A percentile compares a stretch with the other conserved stretches of the same genome.
These are phyloP conservation scores for Conticribra guillardii DNA, from an alignment of 108 stramenopile genomes.

Conservation along the genomic window DNA sequence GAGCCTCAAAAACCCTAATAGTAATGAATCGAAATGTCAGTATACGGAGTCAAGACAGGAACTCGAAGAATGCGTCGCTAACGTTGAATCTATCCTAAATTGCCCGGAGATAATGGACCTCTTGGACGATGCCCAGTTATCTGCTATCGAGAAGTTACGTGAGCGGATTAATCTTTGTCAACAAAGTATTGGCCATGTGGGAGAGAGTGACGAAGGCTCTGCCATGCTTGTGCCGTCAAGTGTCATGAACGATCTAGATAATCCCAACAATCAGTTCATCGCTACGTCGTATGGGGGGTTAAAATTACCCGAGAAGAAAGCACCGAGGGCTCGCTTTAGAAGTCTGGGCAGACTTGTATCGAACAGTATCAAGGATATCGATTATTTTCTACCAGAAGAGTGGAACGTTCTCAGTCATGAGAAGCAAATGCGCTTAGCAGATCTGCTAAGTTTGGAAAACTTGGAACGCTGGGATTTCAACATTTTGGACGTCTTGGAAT, in stretches of 20 bases:
- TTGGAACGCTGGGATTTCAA: conserved; percentile 66
- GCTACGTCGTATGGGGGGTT: conserved; percentile 17
- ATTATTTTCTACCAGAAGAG: conserved; percentile 22
- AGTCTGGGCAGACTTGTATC: neutral
- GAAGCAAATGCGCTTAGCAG: conserved; percentile 25
- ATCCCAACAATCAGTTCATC: conserved; percentile 8
- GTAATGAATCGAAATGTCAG: neutral
- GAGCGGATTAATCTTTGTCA: conserved; percentile 17
- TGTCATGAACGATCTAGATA: conserved; percentile 24
- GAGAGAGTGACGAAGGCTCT: neutral
- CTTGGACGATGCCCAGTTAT: neutral
- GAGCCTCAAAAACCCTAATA: too few species aligned
- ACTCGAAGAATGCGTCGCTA: conserved; percentile 20
- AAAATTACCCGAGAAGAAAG: neutral
- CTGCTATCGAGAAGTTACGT: conserved; percentile 2
- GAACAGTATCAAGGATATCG: neutral
- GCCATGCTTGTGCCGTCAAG: neutral
- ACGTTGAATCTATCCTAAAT: conserved; percentile 25
- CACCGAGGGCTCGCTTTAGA: neutral
- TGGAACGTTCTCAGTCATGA: conserved; percentile 29
- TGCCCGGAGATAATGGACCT: conserved; percentile 6
- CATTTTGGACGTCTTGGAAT: conserved; percentile 55
- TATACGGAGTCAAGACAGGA: neutral
- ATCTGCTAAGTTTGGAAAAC: conserved; percentile 53
- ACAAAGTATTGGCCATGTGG: neutral